Conservation (phyloP, 1,284 basidiomycete species). For the Boletus smithii region DNA sequence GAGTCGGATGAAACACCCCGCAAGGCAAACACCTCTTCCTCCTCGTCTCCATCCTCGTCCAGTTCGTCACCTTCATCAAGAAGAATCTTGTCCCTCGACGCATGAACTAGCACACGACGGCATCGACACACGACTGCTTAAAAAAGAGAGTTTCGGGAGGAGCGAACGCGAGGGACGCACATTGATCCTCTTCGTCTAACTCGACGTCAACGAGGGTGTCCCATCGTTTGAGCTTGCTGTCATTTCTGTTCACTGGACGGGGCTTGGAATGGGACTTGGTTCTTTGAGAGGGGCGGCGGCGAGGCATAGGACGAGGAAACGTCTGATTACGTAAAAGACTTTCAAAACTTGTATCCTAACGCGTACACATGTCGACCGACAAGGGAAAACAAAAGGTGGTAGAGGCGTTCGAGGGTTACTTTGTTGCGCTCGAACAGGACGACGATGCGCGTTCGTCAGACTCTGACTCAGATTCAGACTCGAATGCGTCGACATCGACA, state of each 20-base stretch:
- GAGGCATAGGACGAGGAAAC: constrained; percentile 21
- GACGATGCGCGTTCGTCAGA: constrained; percentile 12
- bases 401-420: constrained; percentile 22
- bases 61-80: constrained; percentile 54
- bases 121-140: not conserved
- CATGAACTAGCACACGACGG: constrained; percentile 49
- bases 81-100: constrained; percentile 73
- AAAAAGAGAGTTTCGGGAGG: not conserved
- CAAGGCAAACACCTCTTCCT: constrained; percentile 58
- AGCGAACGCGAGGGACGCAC: constrained; percentile 40
- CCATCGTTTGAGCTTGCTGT: constrained; percentile 60
- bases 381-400: too few species aligned
- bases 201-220: constrained; percentile 63
- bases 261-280: constrained; percentile 28
- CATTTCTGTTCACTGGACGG: constrained; percentile 48
- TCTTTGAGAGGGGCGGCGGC: constrained; percentile 25
- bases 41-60: constrained; percentile 43
- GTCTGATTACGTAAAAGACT: constrained; percentile 27
- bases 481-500: constrained; percentile 24
- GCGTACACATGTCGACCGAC: constrained; percentile 21
- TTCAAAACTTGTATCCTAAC: too few species aligned
- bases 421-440: constrained; percentile 14
- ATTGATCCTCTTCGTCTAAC: constrained; percentile 73
- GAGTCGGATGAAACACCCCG: constrained; percentile 35
- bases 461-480: constrained; percentile 12